Percentiles rank a stretch among this genome's conserved stretches.
phyloP scores from a whole-genome alignment of 2,329 filamentous ascomycete species.

The Colletotrichum tamarilloi region DNA sequence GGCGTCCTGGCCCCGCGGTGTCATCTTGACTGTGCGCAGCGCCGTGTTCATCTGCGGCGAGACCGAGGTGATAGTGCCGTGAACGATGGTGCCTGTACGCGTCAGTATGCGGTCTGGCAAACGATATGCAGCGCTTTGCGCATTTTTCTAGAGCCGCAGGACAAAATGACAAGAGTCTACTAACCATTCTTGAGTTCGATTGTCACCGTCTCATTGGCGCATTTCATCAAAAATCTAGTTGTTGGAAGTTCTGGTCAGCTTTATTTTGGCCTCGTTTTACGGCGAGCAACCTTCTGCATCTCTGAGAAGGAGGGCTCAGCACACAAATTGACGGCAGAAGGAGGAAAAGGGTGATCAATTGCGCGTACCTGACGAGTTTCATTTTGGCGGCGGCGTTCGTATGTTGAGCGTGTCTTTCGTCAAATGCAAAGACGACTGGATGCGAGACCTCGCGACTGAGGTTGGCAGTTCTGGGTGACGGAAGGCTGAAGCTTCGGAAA shows the following conservation, averaged over 20 bases:
- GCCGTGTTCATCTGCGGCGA: conserved; percentile 99
- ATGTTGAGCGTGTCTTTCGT: conserved; percentile 10
- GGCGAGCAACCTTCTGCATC: not conserved
- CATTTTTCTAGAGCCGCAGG: not conserved
- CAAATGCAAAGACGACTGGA: not conserved
- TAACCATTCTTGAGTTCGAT: conserved; percentile 98
- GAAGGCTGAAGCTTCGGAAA: conserved; percentile 35
- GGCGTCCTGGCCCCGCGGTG: conserved; percentile 85
- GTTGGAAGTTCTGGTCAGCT: conserved; percentile 43
- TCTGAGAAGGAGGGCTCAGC: conserved; percentile 27
- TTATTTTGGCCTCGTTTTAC: conserved; percentile 24
- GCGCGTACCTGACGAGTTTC: conserved; percentile 94
- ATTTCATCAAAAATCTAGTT: conserved; percentile 97
- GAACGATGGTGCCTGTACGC: conserved; percentile 84
- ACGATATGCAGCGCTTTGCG: not conserved
- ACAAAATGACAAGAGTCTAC: conserved; percentile 32
- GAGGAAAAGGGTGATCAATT: conserved; percentile 37
- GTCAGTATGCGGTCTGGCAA: not conserved
- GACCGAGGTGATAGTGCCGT: conserved; percentile 96
- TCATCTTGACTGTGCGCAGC: conserved; percentile 97
- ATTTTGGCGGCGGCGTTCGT: conserved; percentile 65
- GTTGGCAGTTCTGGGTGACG: conserved; percentile 5
- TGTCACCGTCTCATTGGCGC: conserved; percentile 97
- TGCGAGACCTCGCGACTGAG: conserved; percentile 16
- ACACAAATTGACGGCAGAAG: conserved; percentile 40